These are phyloP conservation scores for Sclerotinia trifoliorum DNA, from an alignment of 2,329 filamentous ascomycete genomes.

Conservation along the genomic window DNA sequence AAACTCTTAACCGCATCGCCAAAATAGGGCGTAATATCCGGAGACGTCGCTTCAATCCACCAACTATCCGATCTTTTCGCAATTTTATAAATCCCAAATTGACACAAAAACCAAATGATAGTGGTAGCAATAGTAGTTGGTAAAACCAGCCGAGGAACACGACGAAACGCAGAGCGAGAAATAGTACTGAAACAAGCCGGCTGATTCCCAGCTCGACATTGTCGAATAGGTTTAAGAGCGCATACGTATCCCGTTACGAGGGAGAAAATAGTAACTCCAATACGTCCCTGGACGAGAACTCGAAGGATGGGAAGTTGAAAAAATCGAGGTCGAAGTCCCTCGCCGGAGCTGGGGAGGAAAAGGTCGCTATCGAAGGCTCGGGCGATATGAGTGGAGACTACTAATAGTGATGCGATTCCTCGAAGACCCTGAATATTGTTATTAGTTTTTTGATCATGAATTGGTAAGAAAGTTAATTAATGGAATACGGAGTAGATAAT, in stretches of 20 bases:
- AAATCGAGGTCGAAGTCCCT: conserved; percentile 47
- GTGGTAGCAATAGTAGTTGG: conserved; percentile 55
- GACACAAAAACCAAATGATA: conserved; percentile 54
- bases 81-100: conserved; percentile 57
- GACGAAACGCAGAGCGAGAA: conserved; percentile 56
- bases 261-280: conserved; percentile 65
- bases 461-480: background rate
- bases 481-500: background rate
- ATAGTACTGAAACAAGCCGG: conserved; percentile 54
- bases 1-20: conserved; percentile 47
- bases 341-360: conserved; percentile 48
- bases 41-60: conserved; percentile 55
- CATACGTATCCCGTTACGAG: conserved; percentile 65
- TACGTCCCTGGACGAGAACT: conserved; percentile 58
- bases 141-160: conserved; percentile 57
- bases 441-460: conserved; percentile 8
- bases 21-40: conserved; percentile 44
- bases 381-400: conserved; percentile 55
- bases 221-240: conserved; percentile 58
- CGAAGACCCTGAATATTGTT: conserved; percentile 49
- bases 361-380: conserved; percentile 52
- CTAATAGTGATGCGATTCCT: conserved; percentile 53
- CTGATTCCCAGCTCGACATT: conserved; percentile 53
- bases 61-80: conserved; percentile 57
- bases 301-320: conserved; percentile 60